phyloP scores from a whole-genome alignment of 2,329 filamentous ascomycete species.

The Nemania diffusa region DNA sequence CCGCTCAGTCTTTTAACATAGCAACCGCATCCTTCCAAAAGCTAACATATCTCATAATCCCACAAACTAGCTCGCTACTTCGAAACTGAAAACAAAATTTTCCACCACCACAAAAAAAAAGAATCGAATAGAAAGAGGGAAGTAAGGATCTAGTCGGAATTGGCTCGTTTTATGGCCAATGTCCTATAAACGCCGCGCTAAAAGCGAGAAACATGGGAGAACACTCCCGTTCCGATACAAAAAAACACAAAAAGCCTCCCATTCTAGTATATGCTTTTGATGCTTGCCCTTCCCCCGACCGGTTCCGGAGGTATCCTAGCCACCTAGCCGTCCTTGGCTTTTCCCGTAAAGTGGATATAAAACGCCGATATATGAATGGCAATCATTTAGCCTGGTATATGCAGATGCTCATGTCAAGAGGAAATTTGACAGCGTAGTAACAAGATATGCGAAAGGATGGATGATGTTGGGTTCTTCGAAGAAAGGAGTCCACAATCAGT shows the following conservation, averaged over 20 bases:
- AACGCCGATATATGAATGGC: slow-evolving; percentile 30
- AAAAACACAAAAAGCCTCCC: background rate
- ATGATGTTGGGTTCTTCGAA: background rate
- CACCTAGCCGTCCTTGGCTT: slow-evolving; percentile 16
- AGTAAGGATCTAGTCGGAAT: slow-evolving; percentile 16
- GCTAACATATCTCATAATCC: background rate
- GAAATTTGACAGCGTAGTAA: background rate
- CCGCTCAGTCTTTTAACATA: background rate
- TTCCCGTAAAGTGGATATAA: slow-evolving; percentile 13
- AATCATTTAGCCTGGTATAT: slow-evolving; percentile 21
- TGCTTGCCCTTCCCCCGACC: slow-evolving; percentile 15
- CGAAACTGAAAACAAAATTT: background rate
- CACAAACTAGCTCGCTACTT: background rate
- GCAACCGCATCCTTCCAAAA: background rate
- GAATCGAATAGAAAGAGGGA: background rate
- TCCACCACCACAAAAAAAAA: background rate
- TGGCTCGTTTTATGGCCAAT: slow-evolving; percentile 19
- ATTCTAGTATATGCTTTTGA: slow-evolving; percentile 33
- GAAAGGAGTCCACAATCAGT: background rate
- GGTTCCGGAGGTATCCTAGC: slow-evolving; percentile 2
- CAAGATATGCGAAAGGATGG: slow-evolving; percentile 7
- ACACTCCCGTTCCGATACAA: background rate
- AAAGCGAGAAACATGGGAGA: background rate
- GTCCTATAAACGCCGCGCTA: slow-evolving; percentile 30
- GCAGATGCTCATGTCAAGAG: slow-evolving; percentile 13